Base-by-base conservation (phyloP, 805 yeast species). In the Ogataea nakhonphanomensis region DNA sequence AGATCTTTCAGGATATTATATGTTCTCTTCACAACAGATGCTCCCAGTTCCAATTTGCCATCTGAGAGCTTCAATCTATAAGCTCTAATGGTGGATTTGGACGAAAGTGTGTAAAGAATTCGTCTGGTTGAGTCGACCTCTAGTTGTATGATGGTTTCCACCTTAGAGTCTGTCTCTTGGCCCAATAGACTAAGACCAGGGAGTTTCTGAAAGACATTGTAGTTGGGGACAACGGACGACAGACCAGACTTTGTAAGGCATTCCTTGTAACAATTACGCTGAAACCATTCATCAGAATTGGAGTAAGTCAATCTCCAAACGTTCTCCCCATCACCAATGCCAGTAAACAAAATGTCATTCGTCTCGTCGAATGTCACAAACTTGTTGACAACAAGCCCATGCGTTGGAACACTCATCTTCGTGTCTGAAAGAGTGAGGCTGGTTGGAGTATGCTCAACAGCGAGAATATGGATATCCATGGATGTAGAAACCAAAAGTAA, bases 281-380 rank as follows among this genome's bases (percentile, higher is more conserved):
- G 78, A 58, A 88, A 88, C 86, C 96, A 91, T 39, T 86, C 82
- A 34, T 88, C 93, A 20, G 84, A 75, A 49, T 81, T 84, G 5
- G 90, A 75, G 58, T 93, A 93, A 44, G 78, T 81, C 39, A 93
- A 67, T 57, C 87, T 91, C 96, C 96, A 93, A 30, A 93, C 71
- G 51, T 90, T 79, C 26, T 71, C 65, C 1, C 89, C 91, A 49
- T 85, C 88, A 14, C 81, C 78, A 29, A 73, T 74, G n/a, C 95
- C 95, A 7, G 85, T 73, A 60, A 95, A 87, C 58, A 86, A 87
- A 5, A 93, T 77, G 41, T 91, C 89, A 33, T 87, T 84, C 1
- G 93, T 80, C 31, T 66, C 63, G 14, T 78, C 77, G 53, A 77
- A 76, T 2, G 76, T 68, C 1, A 73, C 68, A 38, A 91, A 75